phyloP scores from a whole-genome alignment of 768 basidiomycete species.

The Harrya chromipes region DNA sequence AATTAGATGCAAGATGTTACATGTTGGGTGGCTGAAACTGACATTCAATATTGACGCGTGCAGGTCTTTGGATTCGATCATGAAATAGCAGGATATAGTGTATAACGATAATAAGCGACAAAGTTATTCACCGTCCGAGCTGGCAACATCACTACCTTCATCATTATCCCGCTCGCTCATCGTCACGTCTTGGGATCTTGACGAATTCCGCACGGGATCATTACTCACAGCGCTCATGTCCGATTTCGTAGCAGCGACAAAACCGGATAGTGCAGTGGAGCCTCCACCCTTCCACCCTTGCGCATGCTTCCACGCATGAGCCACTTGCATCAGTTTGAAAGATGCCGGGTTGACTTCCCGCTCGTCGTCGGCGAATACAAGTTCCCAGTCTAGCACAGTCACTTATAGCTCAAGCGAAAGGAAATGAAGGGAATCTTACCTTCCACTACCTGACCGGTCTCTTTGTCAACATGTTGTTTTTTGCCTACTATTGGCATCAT shows the following conservation, averaged over 20 bases:
- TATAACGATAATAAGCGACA: not conserved
- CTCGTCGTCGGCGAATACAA: slow-evolving; percentile 96
- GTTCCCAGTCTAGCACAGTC: slow-evolving; percentile 73
- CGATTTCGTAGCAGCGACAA: slow-evolving; percentile 39
- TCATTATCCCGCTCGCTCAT: slow-evolving; percentile 30
- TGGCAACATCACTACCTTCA: slow-evolving; percentile 49
- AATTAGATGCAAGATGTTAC: too few species aligned
- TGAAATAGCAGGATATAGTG: too few species aligned
- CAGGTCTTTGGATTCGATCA: too few species aligned
- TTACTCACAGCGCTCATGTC: slow-evolving; percentile 9
- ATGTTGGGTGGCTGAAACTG: too few species aligned
- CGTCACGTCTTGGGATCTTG: slow-evolving; percentile 20
- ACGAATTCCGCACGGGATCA: slow-evolving; percentile 3
- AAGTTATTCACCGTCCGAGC: slow-evolving; percentile 44
- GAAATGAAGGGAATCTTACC: slow-evolving; percentile 42
- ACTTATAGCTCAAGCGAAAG: not conserved
- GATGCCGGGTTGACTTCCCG: slow-evolving; percentile 88
- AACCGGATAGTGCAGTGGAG: slow-evolving; percentile 42
- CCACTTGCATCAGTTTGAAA: slow-evolving; percentile 95
- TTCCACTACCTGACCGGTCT: slow-evolving; percentile 84
- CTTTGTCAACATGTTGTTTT: slow-evolving; percentile 76
- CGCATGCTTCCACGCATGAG: slow-evolving; percentile 81
- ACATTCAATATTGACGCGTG: too few species aligned
- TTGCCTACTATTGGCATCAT: slow-evolving; percentile 94
- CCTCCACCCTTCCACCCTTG: slow-evolving; percentile 42